phyloP scores from a whole-genome alignment of 2,329 filamentous ascomycete species.

The Diaporthe caulivora region DNA sequence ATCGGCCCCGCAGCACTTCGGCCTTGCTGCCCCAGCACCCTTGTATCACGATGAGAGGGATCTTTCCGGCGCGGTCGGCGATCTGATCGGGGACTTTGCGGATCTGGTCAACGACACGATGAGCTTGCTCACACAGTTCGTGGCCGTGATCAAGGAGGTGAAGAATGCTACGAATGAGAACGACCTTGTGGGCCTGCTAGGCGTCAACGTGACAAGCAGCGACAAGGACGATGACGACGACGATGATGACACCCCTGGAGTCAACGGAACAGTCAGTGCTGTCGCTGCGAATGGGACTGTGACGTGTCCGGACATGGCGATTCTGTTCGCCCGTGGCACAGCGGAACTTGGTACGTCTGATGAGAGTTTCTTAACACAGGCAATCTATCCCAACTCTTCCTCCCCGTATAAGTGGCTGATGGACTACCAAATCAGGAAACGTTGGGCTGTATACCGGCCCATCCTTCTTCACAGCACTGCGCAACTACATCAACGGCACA shows the following conservation, averaged over 20 bases:
- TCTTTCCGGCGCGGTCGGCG: conserved; percentile 7
- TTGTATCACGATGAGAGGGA: conserved; percentile 24
- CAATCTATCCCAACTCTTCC: neutral
- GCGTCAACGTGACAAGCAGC: conserved; percentile 16
- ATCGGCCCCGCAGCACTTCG: neutral
- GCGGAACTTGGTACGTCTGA: conserved; percentile 30
- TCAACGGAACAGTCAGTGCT: conserved; percentile 20
- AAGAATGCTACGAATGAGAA: conserved; percentile 36
- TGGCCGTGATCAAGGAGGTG: conserved; percentile 24
- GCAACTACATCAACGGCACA: conserved; percentile 38
- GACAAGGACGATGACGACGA: conserved; percentile 8
- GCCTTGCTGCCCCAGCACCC: neutral
- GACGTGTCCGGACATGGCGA: conserved; percentile 36
- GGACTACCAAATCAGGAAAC: conserved; percentile 42
- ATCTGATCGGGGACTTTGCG: conserved; percentile 15
- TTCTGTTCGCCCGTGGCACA: conserved; percentile 35
- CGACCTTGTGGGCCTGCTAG: conserved; percentile 31
- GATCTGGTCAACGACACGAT: conserved; percentile 30
- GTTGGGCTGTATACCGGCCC: conserved; percentile 45
- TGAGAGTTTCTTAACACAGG: too few species aligned
- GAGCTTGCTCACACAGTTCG: conserved; percentile 23
- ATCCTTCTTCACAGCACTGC: conserved; percentile 43
- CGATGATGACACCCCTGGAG: neutral
- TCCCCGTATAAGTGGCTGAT: neutral
- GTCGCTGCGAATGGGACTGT: conserved; percentile 25